Conservation (phyloP, 1,139 yeast species). For the Taphrina betulina region DNA sequence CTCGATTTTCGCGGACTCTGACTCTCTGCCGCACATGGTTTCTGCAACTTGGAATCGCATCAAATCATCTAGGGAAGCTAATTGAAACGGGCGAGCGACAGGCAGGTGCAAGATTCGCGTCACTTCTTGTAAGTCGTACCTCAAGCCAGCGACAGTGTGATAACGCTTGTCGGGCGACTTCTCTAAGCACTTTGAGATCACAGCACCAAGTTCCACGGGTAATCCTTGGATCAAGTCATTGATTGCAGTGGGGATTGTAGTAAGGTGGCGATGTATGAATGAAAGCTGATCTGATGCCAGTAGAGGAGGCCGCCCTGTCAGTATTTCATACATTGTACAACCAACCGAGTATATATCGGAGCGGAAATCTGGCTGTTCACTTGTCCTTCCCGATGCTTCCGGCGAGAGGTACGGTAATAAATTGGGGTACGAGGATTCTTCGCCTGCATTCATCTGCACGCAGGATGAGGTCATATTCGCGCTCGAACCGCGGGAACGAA, state of each 20-base stretch:
- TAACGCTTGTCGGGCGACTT: constrained; percentile 18
- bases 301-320: constrained; percentile 16
- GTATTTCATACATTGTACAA: constrained; percentile 5
- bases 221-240: not conserved
- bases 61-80: constrained; percentile 4
- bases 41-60: constrained; percentile 4
- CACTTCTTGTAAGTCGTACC: constrained; percentile 5
- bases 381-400: constrained; percentile 18
- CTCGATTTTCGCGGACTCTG: not conserved
- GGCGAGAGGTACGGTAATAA: constrained; percentile 19
- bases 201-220: constrained; percentile 5
- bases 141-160: constrained; percentile 7
- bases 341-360: constrained; percentile 21
- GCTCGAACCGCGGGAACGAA: not conserved
- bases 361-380: constrained; percentile 8
- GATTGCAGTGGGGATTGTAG: not conserved
- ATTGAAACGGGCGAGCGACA: not conserved
- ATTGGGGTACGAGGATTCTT: not conserved
- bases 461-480: not conserved
- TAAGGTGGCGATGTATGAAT: constrained; percentile 14
- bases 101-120: not conserved
- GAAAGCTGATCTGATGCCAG: constrained; percentile 7
- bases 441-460: not conserved
- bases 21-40: constrained; percentile 13
- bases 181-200: constrained; percentile 5